Percentiles rank a stretch among this genome's conserved stretches.
Conservation (phyloP, 208 protist genomes). For the Trichomonas vaginalis region DNA sequence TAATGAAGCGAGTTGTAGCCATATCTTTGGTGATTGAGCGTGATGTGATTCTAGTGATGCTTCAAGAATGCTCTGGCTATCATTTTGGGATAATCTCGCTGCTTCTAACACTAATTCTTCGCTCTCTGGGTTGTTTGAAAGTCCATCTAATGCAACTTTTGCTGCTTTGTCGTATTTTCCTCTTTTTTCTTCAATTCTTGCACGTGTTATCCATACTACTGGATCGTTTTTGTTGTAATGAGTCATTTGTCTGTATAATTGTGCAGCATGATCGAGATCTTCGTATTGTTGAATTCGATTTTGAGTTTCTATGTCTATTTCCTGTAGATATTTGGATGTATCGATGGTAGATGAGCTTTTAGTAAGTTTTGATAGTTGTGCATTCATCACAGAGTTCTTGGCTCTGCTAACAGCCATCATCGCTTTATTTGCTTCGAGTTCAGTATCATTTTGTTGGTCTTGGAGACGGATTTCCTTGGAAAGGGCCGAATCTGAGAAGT, state of each 20-base stretch:
- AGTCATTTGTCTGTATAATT: background rate
- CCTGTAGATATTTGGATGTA: background rate
- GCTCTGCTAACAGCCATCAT: background rate
- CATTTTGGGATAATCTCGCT: background rate
- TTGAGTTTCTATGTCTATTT: background rate
- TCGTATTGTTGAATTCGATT: background rate
- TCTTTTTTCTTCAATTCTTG: background rate
- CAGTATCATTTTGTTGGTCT: background rate
- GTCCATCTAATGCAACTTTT: background rate
- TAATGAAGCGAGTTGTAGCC: background rate
- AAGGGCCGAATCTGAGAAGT: background rate
- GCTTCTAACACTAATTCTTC: background rate
- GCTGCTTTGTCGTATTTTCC: background rate
- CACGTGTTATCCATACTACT: background rate
- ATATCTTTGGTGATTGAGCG: background rate
- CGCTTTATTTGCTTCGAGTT: background rate
- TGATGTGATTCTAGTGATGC: background rate
- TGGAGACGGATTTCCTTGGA: too few species aligned
- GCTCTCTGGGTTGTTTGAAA: background rate
- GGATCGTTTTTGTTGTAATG: background rate
- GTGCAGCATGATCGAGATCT: background rate
- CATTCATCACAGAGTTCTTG: background rate
- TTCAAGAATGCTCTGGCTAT: background rate
- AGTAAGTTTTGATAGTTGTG: background rate
- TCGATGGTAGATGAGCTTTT: background rate